phyloP scores from a whole-genome alignment of 768 basidiomycete genomes.

The Mycena crocata region DNA sequence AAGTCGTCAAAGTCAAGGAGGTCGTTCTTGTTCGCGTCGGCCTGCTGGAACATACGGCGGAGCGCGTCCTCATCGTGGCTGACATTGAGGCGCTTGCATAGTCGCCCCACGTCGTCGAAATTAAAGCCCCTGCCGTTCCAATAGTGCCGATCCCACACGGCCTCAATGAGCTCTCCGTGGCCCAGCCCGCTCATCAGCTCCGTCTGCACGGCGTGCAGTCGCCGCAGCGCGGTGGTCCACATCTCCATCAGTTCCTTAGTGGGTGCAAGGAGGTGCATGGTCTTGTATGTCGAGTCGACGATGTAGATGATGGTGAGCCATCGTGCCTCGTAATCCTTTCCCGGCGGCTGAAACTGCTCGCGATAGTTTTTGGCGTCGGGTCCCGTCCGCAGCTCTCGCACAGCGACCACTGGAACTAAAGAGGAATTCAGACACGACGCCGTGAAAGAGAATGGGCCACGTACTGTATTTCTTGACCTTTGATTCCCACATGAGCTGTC shows the following conservation, averaged over 20 bases:
- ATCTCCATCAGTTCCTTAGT: conserved; percentile 60
- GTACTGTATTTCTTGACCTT: conserved; percentile 64
- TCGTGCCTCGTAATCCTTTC: conserved; percentile 66
- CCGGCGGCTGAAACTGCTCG: conserved; percentile 71
- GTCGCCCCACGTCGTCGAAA: conserved; percentile 77
- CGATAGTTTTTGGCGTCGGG: conserved; percentile 78
- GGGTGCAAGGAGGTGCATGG: conserved; percentile 84
- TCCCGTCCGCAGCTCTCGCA: conserved; percentile 88
- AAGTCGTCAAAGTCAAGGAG: conserved; percentile 85
- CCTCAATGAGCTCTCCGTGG: conserved; percentile 70
- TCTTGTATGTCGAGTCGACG: conserved; percentile 82
- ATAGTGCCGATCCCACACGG: conserved; percentile 84
- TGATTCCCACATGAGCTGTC: conserved; percentile 79
- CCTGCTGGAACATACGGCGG: conserved; percentile 73
- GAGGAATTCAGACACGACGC: conserved; percentile 19
- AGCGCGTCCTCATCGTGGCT: conserved; percentile 67
- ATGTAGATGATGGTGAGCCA: conserved; percentile 93
- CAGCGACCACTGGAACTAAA: conserved; percentile 85
- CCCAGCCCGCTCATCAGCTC: conserved; percentile 78
- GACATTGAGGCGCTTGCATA: conserved; percentile 80
- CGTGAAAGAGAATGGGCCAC: conserved; percentile 1
- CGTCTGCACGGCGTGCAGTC: conserved; percentile 72
- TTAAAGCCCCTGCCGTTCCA: conserved; percentile 73
- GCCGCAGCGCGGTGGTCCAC: conserved; percentile 70
- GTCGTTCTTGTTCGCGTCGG: conserved; percentile 65